These are phyloP conservation scores for Leccinellum luteum DNA, from an alignment of 768 basidiomycete species.

Conservation along the genomic window DNA sequence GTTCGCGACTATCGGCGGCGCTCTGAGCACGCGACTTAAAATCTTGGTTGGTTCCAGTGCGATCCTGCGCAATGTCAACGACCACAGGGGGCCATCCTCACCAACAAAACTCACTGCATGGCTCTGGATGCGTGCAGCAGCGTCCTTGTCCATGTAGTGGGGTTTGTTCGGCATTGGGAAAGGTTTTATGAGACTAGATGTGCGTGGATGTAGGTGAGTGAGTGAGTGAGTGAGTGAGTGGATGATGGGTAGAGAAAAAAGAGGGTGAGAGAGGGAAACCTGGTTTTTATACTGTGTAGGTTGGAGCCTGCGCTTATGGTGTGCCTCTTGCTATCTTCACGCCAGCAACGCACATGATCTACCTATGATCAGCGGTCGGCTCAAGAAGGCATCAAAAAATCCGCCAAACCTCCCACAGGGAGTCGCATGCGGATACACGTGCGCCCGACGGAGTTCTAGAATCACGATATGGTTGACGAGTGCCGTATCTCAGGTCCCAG, in stretches of 20 bases:
- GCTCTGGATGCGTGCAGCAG: conserved; percentile 5
- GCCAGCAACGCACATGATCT: background rate
- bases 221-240: background rate
- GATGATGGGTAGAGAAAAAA: background rate
- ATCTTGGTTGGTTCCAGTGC: background rate
- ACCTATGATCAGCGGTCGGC: background rate
- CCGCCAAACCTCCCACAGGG: background rate
- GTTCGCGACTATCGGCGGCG: conserved; percentile 3
- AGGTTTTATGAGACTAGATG: background rate
- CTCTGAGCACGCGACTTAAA: conserved; percentile 9
- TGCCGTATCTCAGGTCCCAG: background rate
- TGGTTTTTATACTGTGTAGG: conserved; percentile 1
- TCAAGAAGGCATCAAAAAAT: background rate
- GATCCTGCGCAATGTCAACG: conserved; percentile 3
- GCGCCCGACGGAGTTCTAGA: background rate
- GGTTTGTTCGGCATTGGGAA: background rate
- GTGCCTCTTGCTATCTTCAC: background rate
- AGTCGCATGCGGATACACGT: background rate
- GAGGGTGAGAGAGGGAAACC: background rate
- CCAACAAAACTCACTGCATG: conserved; percentile 4
- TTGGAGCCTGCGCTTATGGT: background rate
- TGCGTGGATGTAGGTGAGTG: background rate
- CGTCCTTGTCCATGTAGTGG: background rate
- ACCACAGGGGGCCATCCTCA: background rate
- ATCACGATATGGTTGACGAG: background rate